phyloP scores from a whole-genome alignment of 179 eudicot species.

The Sideroxylon spinosum region DNA sequence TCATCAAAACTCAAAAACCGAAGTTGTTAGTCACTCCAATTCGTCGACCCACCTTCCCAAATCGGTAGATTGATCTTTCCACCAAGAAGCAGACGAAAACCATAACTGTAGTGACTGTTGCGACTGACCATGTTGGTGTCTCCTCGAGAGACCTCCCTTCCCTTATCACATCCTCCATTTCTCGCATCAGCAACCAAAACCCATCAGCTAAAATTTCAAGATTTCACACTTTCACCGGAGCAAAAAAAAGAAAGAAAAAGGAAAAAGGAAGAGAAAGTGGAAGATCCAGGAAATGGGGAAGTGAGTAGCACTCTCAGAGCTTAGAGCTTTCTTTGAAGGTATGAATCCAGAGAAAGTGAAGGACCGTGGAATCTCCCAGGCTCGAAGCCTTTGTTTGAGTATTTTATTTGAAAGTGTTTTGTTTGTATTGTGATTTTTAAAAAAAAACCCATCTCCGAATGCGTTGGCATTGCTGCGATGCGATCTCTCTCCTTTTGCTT shows the following conservation, averaged over 20 bases:
- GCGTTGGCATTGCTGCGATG: conserved; percentile 7
- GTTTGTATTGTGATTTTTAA: not conserved
- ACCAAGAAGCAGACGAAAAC: conserved; percentile 80
- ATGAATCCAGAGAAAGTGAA: no score
- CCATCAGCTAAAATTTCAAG: not conserved
- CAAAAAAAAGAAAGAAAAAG: not conserved
- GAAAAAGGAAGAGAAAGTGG: not conserved
- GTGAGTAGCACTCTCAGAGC: no score
- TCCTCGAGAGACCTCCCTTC: conserved; percentile 88
- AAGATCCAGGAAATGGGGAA: conserved; percentile 19
- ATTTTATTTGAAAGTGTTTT: not conserved
- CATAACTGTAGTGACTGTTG: conserved; percentile 88
- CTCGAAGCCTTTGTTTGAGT: not conserved
- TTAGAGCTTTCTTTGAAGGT: no score
- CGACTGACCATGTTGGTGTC: conserved; percentile 98
- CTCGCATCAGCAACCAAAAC: not conserved
- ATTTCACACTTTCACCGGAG: not conserved
- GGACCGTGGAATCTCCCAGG: not conserved
- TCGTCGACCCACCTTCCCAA: conserved; percentile 60
- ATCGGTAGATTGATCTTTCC: conserved; percentile 79
- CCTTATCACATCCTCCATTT: conserved; percentile 40
- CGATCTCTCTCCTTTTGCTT: not conserved
- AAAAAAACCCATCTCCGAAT: not conserved
- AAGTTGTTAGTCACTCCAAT: not conserved
- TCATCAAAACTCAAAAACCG: not conserved